Conservation (phyloP, 495 filamentous ascomycete genomes). For the Cryomyces antarcticus region DNA sequence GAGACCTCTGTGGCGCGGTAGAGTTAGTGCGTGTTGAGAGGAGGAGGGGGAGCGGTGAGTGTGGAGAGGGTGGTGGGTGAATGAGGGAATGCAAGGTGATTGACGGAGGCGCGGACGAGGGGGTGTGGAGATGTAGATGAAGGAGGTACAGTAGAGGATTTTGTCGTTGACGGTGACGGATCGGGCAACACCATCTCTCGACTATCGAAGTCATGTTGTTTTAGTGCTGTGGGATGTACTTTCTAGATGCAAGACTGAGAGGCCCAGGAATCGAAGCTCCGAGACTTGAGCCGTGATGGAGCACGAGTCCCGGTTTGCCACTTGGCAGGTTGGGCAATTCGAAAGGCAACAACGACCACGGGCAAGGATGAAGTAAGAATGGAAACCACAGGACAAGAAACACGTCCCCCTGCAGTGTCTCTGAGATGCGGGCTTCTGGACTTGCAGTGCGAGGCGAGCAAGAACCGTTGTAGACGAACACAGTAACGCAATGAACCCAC, state of each 20-base stretch:
- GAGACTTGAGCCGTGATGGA: too few species aligned
- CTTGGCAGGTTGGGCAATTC: too few species aligned
- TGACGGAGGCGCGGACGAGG: background rate
- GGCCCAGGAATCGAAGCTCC: too few species aligned
- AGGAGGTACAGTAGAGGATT: background rate
- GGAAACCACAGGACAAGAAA: too few species aligned
- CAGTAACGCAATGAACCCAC: background rate
- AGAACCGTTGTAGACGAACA: background rate
- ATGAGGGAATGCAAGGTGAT: background rate
- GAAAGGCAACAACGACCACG: too few species aligned
- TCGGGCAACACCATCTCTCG: background rate
- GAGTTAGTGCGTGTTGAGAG: background rate
- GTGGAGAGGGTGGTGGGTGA: background rate
- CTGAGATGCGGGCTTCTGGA: too few species aligned
- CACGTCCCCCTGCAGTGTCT: too few species aligned
- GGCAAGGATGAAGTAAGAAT: too few species aligned
- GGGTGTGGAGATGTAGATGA: background rate
- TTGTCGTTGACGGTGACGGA: background rate
- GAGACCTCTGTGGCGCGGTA: constrained; percentile 29
- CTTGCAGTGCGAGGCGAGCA: background rate
- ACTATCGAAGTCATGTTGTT: too few species aligned
- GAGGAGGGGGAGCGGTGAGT: background rate
- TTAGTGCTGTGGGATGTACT: too few species aligned
- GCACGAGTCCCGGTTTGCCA: too few species aligned
- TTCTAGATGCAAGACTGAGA: too few species aligned